A percentile compares a stretch with the other conserved stretches of the same genome.
phyloP scores from a whole-genome alignment of 192 early-diverging fungal genomes.

The Coemansia pectinata region DNA sequence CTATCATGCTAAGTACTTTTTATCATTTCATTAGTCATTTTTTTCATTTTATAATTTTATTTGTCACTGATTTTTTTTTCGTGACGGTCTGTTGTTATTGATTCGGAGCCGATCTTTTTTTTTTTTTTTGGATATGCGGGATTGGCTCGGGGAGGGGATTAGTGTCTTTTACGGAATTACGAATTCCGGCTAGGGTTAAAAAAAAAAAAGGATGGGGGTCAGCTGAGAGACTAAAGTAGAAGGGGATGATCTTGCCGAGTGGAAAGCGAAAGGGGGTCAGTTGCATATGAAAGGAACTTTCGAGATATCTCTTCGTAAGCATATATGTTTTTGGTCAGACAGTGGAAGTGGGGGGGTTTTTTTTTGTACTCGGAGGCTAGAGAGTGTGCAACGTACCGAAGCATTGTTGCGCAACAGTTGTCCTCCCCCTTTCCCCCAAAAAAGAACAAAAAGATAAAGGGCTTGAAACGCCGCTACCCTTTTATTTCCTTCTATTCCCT shows the following conservation, averaged over 20 bases:
- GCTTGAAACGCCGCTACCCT: background rate
- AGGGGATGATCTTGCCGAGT: background rate
- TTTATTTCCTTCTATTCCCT: background rate
- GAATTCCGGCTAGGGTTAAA: background rate
- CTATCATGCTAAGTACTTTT: constrained; percentile 30
- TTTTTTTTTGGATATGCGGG: background rate
- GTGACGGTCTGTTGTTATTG: background rate
- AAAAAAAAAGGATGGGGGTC: background rate
- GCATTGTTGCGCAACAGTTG: background rate
- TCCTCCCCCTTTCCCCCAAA: background rate
- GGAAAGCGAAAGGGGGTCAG: background rate
- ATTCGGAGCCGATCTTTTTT: background rate
- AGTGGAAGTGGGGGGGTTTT: too few species aligned
- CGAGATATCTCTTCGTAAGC: background rate
- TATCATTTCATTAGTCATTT: constrained; percentile 5
- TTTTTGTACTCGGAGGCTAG: background rate
- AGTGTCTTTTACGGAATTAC: background rate
- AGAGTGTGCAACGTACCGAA: background rate
- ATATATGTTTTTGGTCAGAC: too few species aligned
- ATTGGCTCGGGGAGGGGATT: background rate
- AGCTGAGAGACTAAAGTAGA: background rate
- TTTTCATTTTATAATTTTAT: background rate
- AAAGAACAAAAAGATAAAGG: background rate
- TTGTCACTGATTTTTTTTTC: background rate
- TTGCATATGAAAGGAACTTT: background rate